Evolutionary conservation across 176 grass and related monocot genomes (phyloP), one percentile per base, ranked within the genome.

Genomic region (Zoysia pacifica): DNA sequence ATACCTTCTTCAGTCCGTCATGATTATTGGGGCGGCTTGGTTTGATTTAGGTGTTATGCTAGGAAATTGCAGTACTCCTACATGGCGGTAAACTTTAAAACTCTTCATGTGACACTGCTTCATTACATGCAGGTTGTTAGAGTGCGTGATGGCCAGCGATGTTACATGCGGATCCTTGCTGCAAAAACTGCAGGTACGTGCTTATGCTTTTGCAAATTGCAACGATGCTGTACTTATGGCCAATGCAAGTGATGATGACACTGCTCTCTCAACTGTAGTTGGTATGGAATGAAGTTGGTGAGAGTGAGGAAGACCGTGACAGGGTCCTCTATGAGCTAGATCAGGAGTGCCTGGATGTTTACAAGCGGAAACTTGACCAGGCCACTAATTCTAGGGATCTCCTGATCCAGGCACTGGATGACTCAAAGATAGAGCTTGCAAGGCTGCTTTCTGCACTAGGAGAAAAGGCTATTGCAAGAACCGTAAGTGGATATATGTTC

Each of bases 331-430:
- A 95, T 79, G 93, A 99, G 62, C 84, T 99, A 44, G 97, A 99
- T 71, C 97, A 99, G 54, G 97, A 99, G 79, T 99, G 97, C 73
- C 82, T 99, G 55, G 97, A 99, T 84, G 97, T 99, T 46, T 99
- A 99, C 89, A 99, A 96, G 83, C 93, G 97, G 82, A 99, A 99
- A 91, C 93, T 99, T 70, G 86, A 99, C 68, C 90, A 95, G 75
- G 97, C 97, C 11, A 86, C 90, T 37, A 77, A 93, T 68, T 96
- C 93, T 8, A 96, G 93, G 87, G 93, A 90, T 80, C 81, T 87
- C 76, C 86, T 99, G 68, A 90, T 99, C 82, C 97, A 96, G 75
- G 88, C 90, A 2, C 81, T 99, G 18, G 97, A 94, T 67, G 97
- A 96, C 86, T 99, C 93, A 4, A 99, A 93, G 86, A 92, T 94